Evolutionary conservation across 371 early-diverging fungal species (phyloP).

Genomic region (Apophysomyces variabilis): DNA sequence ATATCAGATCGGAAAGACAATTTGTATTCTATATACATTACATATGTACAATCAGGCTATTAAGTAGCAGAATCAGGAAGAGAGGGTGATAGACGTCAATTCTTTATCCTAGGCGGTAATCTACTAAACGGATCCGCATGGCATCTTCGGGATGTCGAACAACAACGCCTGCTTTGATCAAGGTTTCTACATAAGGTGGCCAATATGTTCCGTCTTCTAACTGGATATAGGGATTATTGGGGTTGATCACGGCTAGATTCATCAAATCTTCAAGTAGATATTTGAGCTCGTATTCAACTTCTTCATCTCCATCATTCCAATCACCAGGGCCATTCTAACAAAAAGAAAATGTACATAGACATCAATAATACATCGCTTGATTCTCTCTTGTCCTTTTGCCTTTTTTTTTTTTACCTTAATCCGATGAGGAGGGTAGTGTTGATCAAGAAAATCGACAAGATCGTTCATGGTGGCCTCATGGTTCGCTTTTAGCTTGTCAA

Average conservation of each 20-base stretch:
- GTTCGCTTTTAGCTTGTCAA: constrained; percentile 7
- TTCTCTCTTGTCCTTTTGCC: too few species aligned
- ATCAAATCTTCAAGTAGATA: constrained; percentile 54
- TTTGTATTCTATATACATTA: too few species aligned
- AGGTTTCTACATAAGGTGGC: constrained; percentile 60
- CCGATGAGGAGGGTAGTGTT: constrained; percentile 50
- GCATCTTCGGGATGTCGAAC: constrained; percentile 60
- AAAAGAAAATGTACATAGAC: not conserved
- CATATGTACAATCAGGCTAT: too few species aligned
- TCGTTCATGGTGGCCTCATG: constrained; percentile 38
- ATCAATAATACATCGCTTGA: not conserved
- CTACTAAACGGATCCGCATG: constrained; percentile 44
- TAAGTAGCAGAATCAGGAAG: not conserved
- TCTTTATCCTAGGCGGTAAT: constrained; percentile 34
- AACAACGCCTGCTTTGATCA: constrained; percentile 58
- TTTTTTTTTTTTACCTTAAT: constrained; percentile 35
- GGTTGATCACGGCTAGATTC: constrained; percentile 51
- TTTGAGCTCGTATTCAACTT: constrained; percentile 36
- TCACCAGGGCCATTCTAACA: not conserved
- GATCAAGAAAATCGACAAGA: constrained; percentile 48
- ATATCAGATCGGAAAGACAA: too few species aligned
- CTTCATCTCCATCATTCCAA: constrained; percentile 17
- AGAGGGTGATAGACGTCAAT: not conserved
- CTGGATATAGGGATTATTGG: constrained; percentile 52
- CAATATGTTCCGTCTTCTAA: constrained; percentile 52